Evolutionary conservation across 108 stramenopile genomes (phyloP).

Genomic region (Craspedostauros australis): DNA sequence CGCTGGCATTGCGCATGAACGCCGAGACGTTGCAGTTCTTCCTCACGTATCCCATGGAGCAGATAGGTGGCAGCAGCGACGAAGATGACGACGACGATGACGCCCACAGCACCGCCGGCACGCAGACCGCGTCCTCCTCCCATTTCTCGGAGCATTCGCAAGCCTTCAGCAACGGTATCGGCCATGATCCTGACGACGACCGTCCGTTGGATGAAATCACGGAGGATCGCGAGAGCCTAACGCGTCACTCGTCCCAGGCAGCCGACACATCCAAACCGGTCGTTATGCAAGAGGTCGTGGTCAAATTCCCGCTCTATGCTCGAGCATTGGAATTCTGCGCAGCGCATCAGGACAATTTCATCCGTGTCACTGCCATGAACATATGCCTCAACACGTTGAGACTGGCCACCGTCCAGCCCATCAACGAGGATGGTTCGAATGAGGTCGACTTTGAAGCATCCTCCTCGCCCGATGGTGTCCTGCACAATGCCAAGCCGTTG

Average conservation of each 20-base stretch:
- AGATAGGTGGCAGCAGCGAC: constrained; percentile 8
- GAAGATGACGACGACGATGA: constrained; percentile 21
- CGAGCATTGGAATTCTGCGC: constrained; percentile 82
- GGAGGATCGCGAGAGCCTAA: constrained; percentile 1
- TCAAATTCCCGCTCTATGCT: constrained; percentile 80
- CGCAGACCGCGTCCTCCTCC: not conserved
- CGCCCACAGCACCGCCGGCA: not conserved
- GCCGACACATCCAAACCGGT: constrained; percentile 8
- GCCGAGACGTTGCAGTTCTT: constrained; percentile 84
- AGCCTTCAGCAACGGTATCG: too few relatives aligned
- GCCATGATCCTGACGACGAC: constrained; percentile 14
- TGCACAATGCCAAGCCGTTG: constrained; percentile 58
- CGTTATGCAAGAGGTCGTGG: constrained; percentile 19
- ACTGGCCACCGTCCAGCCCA: constrained; percentile 47
- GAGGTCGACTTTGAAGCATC: constrained; percentile 3
- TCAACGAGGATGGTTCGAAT: constrained; percentile 10
- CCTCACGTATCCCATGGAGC: constrained; percentile 48
- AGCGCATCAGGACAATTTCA: constrained; percentile 75
- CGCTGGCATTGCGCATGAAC: constrained; percentile 82
- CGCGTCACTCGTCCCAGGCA: not conserved
- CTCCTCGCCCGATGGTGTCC: constrained; percentile 50
- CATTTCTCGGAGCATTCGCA: not conserved
- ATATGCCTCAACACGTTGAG: constrained; percentile 84
- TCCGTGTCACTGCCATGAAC: constrained; percentile 84
- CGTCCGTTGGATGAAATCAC: constrained; percentile 27